Conservation (phyloP, 345 rosid species). For the Sonneratia caseolaris region DNA sequence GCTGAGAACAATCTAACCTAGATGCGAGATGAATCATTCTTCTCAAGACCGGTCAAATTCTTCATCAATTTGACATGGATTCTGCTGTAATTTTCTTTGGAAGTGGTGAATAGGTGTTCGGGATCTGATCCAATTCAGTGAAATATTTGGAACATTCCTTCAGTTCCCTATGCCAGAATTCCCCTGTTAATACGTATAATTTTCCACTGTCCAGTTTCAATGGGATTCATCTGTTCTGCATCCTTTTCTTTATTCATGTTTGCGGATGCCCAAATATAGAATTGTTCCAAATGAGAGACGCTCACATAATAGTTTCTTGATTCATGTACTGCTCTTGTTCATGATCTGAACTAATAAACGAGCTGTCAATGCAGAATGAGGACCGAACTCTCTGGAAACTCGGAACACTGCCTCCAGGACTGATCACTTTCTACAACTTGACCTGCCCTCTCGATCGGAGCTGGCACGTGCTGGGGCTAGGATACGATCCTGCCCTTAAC, state of each 20-base stretch:
- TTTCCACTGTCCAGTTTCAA: not conserved
- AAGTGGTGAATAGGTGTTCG: not conserved
- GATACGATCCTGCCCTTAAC: slow-evolving; percentile 97
- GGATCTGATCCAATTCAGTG: not conserved
- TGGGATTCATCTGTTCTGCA: too few species aligned
- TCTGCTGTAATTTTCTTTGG: not conserved
- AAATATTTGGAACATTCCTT: not conserved
- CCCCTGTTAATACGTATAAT: not conserved
- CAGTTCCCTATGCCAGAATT: too few species aligned
- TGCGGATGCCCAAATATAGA: not conserved
- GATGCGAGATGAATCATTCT: not conserved
- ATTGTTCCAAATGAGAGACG: not conserved
- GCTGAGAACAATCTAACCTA: not conserved
- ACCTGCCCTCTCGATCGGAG: slow-evolving; percentile 66
- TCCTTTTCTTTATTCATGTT: not conserved
- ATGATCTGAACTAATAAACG: slow-evolving; percentile 3
- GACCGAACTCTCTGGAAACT: slow-evolving; percentile 97
- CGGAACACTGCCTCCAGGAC: slow-evolving; percentile 90
- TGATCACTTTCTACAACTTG: slow-evolving; percentile 89
- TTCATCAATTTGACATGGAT: not conserved
- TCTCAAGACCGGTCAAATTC: not conserved
- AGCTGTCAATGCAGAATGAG: slow-evolving; percentile 61
- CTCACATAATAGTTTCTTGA: not conserved
- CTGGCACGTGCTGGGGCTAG: slow-evolving; percentile 95
- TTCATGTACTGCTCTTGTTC: not conserved